Evolutionary conservation across 352 stramenopile species (phyloP).

Genomic region (Thraustochytrium sp.): DNA sequence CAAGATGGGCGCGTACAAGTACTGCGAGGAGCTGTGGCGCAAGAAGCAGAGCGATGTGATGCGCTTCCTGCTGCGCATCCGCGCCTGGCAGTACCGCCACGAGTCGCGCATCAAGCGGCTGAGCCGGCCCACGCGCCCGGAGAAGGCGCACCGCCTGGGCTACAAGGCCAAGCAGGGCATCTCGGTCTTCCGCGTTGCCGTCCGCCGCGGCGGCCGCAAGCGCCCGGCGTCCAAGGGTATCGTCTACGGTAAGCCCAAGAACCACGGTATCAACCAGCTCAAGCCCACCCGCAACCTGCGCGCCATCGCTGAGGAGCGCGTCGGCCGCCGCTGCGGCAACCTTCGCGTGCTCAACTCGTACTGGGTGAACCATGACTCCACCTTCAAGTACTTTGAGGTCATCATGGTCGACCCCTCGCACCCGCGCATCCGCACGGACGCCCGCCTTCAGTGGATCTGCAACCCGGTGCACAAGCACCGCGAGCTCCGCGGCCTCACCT

Average conservation of each 20-base stretch:
- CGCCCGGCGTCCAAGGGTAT: constrained; percentile 98
- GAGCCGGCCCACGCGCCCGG: constrained; percentile 87
- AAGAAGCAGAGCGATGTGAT: constrained; percentile 99
- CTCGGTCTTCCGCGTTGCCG: constrained; percentile 91
- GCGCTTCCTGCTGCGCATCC: constrained; percentile 97
- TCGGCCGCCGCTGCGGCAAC: constrained; percentile 93
- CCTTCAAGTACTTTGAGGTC: constrained; percentile 99
- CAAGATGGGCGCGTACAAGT: constrained; percentile 99
- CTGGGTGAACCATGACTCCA: constrained; percentile 99
- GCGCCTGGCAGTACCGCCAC: constrained; percentile 93
- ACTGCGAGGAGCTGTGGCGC: constrained; percentile 99
- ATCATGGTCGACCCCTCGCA: constrained; percentile 98
- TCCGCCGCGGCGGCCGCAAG: constrained; percentile 97
- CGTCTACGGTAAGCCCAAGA: constrained; percentile 99
- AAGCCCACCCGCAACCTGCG: constrained; percentile 96
- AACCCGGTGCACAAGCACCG: constrained; percentile 98
- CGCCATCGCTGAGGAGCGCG: constrained; percentile 92
- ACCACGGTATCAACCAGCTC: constrained; percentile 99
- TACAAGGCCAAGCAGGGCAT: constrained; percentile 99
- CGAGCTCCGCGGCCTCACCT: constrained; percentile 96
- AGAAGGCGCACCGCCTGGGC: constrained; percentile 98
- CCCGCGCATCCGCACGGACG: constrained; percentile 95
- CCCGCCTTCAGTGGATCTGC: constrained; percentile 99
- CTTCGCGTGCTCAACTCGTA: constrained; percentile 99
- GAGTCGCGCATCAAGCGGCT: constrained; percentile 90